Conservation (phyloP, 1,139 yeast genomes). For the Magnusiomyces suaveolens region DNA sequence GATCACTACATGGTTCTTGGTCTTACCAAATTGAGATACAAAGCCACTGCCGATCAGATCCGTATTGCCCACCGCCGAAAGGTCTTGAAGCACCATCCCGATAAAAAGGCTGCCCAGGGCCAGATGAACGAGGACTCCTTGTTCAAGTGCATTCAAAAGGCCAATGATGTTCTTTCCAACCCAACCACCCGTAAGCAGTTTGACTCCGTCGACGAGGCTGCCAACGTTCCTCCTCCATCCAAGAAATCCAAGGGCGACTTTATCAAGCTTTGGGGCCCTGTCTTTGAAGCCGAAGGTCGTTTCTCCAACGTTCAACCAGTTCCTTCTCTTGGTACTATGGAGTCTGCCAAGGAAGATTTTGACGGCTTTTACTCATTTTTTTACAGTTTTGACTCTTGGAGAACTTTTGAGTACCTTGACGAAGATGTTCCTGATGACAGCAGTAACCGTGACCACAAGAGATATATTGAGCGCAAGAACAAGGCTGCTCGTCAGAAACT, state of each 20-base stretch:
- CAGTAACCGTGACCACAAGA: conserved; percentile 97
- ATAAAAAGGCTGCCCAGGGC: conserved; percentile 88
- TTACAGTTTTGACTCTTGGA: conserved; percentile 97
- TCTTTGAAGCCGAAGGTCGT: conserved; percentile 81
- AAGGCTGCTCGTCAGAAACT: conserved; percentile 92
- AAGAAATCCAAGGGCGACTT: conserved; percentile 51
- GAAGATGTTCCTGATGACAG: conserved; percentile 99
- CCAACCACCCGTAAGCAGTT: conserved; percentile 80
- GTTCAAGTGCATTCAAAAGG: conserved; percentile 95
- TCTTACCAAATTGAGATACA: conserved; percentile 79
- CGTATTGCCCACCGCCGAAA: conserved; percentile 96
- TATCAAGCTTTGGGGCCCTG: conserved; percentile 87
- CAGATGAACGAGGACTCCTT: conserved; percentile 91
- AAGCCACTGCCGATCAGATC: conserved; percentile 85
- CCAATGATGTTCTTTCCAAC: conserved; percentile 83
- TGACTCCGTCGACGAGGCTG: conserved; percentile 88
- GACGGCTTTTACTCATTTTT: conserved; percentile 85
- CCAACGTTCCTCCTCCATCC: conserved; percentile 73
- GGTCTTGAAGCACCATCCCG: conserved; percentile 96
- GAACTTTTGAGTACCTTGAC: conserved; percentile 93
- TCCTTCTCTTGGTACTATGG: conserved; percentile 64
- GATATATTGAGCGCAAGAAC: conserved; percentile 96
- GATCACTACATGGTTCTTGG: conserved; percentile 96
- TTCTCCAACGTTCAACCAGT: conserved; percentile 88
- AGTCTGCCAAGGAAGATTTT: conserved; percentile 69